A percentile compares a stretch with the other conserved stretches of the same genome.
Conservation (phyloP, 2,329 filamentous ascomycete species). For the Mariannaea sp. region DNA sequence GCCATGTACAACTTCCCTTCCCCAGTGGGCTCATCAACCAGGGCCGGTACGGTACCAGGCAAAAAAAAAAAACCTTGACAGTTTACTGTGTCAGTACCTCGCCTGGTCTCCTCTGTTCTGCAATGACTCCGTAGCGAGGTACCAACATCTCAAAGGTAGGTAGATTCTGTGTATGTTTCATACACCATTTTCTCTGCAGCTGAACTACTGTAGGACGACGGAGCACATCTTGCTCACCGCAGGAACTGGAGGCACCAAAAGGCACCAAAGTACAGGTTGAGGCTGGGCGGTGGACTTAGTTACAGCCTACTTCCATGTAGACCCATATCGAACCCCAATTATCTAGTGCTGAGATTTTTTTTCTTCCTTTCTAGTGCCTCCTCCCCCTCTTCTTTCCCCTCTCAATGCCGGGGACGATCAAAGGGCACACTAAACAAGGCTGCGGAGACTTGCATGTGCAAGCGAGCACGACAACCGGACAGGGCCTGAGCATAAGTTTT, state of each 20-base stretch:
- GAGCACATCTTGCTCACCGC: slow-evolving; percentile 4
- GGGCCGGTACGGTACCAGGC: too few relatives aligned
- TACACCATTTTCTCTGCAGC: slow-evolving; percentile 3
- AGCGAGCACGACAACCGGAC: not conserved
- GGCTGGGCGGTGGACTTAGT: not conserved
- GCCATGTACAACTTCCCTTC: too few relatives aligned
- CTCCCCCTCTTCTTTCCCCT: not conserved
- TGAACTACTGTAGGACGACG: slow-evolving; percentile 14
- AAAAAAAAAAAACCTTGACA: too few relatives aligned
- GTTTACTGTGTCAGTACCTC: too few relatives aligned
- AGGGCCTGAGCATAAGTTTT: not conserved
- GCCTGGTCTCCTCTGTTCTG: too few relatives aligned
- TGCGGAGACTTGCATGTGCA: not conserved
- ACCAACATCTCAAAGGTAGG: slow-evolving; percentile 8
- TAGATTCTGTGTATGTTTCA: slow-evolving; percentile 8
- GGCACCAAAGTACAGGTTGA: not conserved
- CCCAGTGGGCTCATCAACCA: too few relatives aligned
- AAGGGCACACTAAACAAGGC: not conserved
- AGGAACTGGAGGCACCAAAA: not conserved
- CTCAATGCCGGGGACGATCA: not conserved
- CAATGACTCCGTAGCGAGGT: too few relatives aligned
- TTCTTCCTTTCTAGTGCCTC: not conserved
- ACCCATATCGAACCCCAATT: not conserved
- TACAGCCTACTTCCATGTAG: too few relatives aligned
- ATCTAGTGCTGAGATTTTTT: not conserved